Conservation (phyloP, 2,329 filamentous ascomycete genomes). For the Parastagonospora avenae region DNA sequence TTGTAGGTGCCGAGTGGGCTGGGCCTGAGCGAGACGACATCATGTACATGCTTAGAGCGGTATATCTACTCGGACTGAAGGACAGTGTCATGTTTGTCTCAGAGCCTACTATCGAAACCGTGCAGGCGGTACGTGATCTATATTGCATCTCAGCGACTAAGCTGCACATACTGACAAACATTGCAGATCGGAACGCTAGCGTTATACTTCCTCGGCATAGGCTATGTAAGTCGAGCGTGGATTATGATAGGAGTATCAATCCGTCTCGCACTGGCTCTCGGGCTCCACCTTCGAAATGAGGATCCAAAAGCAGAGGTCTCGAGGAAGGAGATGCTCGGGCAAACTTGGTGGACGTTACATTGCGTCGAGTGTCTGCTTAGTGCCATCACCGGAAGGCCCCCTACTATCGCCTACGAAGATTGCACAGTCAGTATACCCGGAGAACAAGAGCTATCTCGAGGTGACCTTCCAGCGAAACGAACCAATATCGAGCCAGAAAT, state of each 20-base stretch:
- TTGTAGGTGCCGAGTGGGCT: conserved; percentile 33
- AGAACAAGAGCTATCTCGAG: no score
- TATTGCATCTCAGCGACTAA: not conserved
- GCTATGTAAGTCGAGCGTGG: conserved; percentile 40
- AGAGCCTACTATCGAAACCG: conserved; percentile 43
- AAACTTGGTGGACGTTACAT: conserved; percentile 49
- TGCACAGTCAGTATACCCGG: conserved; percentile 40
- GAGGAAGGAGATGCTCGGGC: conserved; percentile 41
- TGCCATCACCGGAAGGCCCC: conserved; percentile 48
- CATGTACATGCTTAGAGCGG: conserved; percentile 45
- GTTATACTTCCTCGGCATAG: conserved; percentile 33
- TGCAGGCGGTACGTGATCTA: conserved; percentile 45
- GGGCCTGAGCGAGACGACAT: conserved; percentile 43
- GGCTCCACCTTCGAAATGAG: conserved; percentile 47
- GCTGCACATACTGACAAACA: conserved; percentile 9
- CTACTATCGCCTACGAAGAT: conserved; percentile 38
- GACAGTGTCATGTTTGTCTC: conserved; percentile 24
- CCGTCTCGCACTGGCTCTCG: conserved; percentile 44
- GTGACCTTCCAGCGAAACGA: no score
- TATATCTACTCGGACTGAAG: conserved; percentile 28
- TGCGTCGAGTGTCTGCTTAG: conserved; percentile 45
- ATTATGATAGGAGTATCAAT: conserved; percentile 44
- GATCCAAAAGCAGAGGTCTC: conserved; percentile 22
- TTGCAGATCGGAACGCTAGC: conserved; percentile 27
- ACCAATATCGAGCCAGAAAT: not conserved